Evolutionary conservation across 495 filamentous ascomycete species (phyloP).

Genomic region (Friedmanniomyces simplex): DNA sequence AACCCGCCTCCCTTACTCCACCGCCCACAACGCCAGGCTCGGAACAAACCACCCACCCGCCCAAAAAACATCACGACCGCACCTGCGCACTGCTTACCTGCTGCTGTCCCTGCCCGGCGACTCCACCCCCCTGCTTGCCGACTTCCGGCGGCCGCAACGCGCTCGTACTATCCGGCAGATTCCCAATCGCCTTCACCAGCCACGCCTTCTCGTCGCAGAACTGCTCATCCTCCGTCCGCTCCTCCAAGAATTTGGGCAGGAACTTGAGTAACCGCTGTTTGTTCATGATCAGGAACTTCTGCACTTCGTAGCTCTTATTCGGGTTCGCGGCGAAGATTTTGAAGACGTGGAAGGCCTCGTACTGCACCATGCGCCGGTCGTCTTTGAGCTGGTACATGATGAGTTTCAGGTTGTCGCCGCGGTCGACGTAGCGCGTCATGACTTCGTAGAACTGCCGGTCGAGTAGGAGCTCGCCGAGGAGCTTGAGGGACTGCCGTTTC

Average conservation of each 20-base stretch:
- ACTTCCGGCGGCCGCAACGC: constrained; percentile 3
- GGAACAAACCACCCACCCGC: too few relatives aligned
- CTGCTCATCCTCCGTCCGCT: constrained; percentile 94
- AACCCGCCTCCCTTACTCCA: too few relatives aligned
- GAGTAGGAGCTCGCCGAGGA: constrained; percentile 87
- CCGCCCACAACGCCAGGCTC: too few relatives aligned
- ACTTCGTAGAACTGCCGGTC: constrained; percentile 94
- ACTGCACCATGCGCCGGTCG: constrained; percentile 97
- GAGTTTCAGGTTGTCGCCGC: constrained; percentile 89
- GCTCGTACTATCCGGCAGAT: constrained; percentile 17
- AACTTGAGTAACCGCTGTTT: constrained; percentile 81
- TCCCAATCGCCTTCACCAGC: constrained; percentile 75
- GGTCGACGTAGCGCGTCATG: constrained; percentile 95
- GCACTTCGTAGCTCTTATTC: constrained; percentile 87
- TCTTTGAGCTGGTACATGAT: constrained; percentile 94
- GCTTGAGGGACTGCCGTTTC: constrained; percentile 94
- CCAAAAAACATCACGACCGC: not conserved
- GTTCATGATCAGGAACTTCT: constrained; percentile 92
- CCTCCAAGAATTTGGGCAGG: constrained; percentile 81
- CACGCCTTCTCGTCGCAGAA: constrained; percentile 98
- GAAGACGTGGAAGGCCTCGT: constrained; percentile 98
- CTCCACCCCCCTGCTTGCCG: not conserved
- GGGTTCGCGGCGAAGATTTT: constrained; percentile 99
- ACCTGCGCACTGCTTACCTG: constrained; percentile 8
- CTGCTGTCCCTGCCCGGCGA: not conserved